Evolutionary conservation across 2,329 filamentous ascomycete genomes (phyloP).

Genomic region (Herpotrichia juniperi): DNA sequence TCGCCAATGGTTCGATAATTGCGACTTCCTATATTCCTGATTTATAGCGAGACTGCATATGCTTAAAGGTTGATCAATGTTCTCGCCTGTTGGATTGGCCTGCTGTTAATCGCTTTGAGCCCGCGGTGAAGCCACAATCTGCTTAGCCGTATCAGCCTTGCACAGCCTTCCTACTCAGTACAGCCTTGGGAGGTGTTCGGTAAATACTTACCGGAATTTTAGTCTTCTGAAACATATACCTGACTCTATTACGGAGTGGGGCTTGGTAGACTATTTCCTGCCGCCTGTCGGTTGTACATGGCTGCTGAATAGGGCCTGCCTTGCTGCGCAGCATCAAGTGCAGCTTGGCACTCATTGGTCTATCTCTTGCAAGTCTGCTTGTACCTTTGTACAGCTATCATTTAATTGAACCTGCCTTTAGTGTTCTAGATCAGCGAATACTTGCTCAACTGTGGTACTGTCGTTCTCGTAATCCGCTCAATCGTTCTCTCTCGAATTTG

Average conservation of each 20-base stretch:
- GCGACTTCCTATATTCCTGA: neutral
- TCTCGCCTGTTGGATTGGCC: slow-evolving; percentile 1
- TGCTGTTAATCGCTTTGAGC: slow-evolving; percentile 4
- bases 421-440: too few relatives aligned
- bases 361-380: neutral
- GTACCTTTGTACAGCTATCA: neutral
- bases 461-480: neutral
- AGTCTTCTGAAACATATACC: too few relatives aligned
- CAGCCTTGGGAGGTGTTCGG: neutral
- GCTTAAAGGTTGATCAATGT: neutral
- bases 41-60: neutral
- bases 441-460: neutral
- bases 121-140: slow-evolving; percentile 14
- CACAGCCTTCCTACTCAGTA: slow-evolving; percentile 17
- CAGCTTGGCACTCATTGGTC: neutral
- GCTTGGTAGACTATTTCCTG: neutral
- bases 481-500: neutral
- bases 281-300: neutral
- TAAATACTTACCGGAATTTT: too few relatives aligned
- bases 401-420: neutral
- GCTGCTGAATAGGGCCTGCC: neutral
- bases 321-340: neutral
- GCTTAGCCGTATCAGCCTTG: slow-evolving; percentile 14
- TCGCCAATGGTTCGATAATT: neutral
- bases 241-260: too few relatives aligned